Percentiles rank a stretch among this genome's conserved stretches.
These are phyloP conservation scores for Boechera stricta DNA, from an alignment of 345 rosid species.

Conservation along the genomic window DNA sequence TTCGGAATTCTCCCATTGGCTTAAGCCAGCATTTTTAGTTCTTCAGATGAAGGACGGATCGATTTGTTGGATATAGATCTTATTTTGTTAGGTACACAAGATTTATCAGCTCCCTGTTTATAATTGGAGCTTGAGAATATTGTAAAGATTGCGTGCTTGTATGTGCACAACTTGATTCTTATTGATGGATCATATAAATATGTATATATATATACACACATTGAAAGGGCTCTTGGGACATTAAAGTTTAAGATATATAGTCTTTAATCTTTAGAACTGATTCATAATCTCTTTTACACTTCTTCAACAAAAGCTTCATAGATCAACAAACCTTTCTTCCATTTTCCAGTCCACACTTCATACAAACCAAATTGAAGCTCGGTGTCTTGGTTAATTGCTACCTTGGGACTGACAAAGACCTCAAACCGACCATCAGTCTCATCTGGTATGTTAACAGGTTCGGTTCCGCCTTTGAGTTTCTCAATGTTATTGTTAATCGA, in stretches of 20 bases:
- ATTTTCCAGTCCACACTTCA: constrained; percentile 79
- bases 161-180: constrained; percentile 37
- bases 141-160: constrained; percentile 28
- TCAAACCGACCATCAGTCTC: constrained; percentile 34
- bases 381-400: not conserved
- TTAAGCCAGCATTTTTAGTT: constrained; percentile 39
- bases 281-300: constrained; percentile 23
- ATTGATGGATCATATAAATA: constrained; percentile 27
- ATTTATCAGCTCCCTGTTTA: constrained; percentile 36
- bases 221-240: not conserved
- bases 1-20: constrained; percentile 39
- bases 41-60: not conserved
- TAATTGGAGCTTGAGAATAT: constrained; percentile 39
- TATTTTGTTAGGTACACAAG: constrained; percentile 37
- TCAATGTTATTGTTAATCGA: constrained; percentile 37
- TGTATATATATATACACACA: not conserved
- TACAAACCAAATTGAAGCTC: constrained; percentile 68
- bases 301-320: constrained; percentile 50
- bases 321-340: constrained; percentile 74
- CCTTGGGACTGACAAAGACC: constrained; percentile 19
- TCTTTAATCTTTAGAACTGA: not conserved
- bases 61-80: constrained; percentile 30
- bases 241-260: not conserved
- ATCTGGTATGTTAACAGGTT: constrained; percentile 31
- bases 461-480: constrained; percentile 12